Conservation (phyloP, 2,329 filamentous ascomycete species). For the Ceratocystis colombiana region DNA sequence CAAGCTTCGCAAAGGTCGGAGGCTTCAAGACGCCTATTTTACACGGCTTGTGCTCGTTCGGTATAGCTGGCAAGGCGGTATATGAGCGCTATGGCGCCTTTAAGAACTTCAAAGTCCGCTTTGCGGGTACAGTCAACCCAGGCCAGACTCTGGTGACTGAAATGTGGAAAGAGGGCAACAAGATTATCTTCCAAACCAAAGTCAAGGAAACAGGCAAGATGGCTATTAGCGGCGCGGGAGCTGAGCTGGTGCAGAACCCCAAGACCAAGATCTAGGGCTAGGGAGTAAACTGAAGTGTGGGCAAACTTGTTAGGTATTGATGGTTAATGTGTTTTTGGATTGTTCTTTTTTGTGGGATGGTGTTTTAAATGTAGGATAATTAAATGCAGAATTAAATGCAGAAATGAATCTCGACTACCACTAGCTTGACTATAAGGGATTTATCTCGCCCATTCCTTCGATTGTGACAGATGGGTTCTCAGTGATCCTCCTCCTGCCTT, state of each 20-base stretch:
- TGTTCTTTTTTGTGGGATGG: background rate
- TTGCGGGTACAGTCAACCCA: conserved; percentile 73
- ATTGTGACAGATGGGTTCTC: too few relatives aligned
- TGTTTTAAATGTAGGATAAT: background rate
- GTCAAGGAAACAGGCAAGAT: conserved; percentile 90
- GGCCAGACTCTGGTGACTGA: conserved; percentile 86
- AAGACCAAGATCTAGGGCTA: conserved; percentile 23
- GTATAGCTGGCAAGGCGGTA: conserved; percentile 81
- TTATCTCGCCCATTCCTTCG: too few relatives aligned
- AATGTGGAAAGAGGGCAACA: conserved; percentile 83
- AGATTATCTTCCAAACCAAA: conserved; percentile 73
- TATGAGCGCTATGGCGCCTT: conserved; percentile 72
- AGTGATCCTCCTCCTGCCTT: too few relatives aligned
- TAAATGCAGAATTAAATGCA: background rate
- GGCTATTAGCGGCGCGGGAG: conserved; percentile 70
- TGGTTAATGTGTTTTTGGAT: background rate
- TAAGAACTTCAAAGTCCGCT: conserved; percentile 87
- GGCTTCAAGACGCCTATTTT: conserved; percentile 92
- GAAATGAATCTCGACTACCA: background rate
- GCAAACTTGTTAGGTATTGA: background rate
- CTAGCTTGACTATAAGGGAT: background rate
- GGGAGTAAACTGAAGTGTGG: background rate
- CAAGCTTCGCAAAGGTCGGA: conserved; percentile 84
- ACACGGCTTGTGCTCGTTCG: conserved; percentile 94
- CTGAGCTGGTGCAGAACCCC: conserved; percentile 49